These are phyloP conservation scores for Trametes hirsuta DNA, from an alignment of 1,284 basidiomycete genomes.

Conservation along the genomic window DNA sequence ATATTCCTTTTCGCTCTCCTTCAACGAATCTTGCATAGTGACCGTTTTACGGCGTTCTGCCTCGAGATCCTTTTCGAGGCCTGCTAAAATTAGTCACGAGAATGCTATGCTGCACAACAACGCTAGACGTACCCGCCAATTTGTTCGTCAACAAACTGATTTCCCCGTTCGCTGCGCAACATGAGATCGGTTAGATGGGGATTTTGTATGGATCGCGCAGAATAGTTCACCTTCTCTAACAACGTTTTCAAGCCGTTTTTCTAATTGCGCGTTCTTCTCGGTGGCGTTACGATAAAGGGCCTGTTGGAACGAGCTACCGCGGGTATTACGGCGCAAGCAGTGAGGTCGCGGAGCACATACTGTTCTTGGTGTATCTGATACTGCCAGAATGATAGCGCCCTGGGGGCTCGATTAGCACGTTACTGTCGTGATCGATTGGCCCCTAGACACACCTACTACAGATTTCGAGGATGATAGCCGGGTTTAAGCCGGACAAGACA, in stretches of 20 bases:
- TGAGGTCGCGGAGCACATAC: slow-evolving; percentile 40
- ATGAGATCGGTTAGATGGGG: background rate
- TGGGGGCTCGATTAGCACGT: slow-evolving; percentile 31
- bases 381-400: slow-evolving; percentile 85
- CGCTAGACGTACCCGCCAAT: slow-evolving; percentile 49
- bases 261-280: slow-evolving; percentile 77
- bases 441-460: slow-evolving; percentile 62
- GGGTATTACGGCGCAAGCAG: background rate
- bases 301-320: slow-evolving; percentile 75
- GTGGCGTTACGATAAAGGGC: slow-evolving; percentile 77
- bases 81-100: slow-evolving; percentile 39
- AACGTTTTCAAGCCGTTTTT: slow-evolving; percentile 81
- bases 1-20: slow-evolving; percentile 83
- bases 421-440: background rate
- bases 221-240: slow-evolving; percentile 64
- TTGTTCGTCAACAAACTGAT: slow-evolving; percentile 72
- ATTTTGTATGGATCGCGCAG: too few relatives aligned
- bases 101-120: background rate
- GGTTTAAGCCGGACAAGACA: slow-evolving; percentile 78
- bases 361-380: slow-evolving; percentile 85
- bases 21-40: slow-evolving; percentile 72
- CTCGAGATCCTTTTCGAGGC: slow-evolving; percentile 77
- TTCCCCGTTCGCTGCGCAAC: slow-evolving; percentile 68
- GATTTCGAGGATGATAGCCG: slow-evolving; percentile 75
- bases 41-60: slow-evolving; percentile 72